Percentiles rank a stretch among this genome's conserved stretches.
These are phyloP conservation scores for Chaetoceros tenuissimus DNA, from an alignment of 108 stramenopile genomes.

Conservation along the genomic window DNA sequence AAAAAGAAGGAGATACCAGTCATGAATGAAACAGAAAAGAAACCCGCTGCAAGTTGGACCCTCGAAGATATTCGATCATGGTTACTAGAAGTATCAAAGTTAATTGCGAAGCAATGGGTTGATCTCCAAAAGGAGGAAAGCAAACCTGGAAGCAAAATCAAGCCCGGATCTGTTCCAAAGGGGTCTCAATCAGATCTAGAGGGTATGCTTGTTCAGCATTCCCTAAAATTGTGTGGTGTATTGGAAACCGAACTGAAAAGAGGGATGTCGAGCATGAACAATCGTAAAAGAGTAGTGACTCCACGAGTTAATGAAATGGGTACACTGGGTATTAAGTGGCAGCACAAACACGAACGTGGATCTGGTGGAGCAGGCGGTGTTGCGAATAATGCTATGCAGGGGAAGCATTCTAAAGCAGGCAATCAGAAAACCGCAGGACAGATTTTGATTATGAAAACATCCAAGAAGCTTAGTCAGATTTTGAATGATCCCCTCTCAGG, in stretches of 20 bases:
- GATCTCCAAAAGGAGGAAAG: slow-evolving; percentile 40
- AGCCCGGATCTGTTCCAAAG: slow-evolving; percentile 13
- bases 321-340: slow-evolving; percentile 80
- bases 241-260: slow-evolving; percentile 56
- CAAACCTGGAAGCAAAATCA: slow-evolving; percentile 26
- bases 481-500: slow-evolving; percentile 53
- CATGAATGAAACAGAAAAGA: slow-evolving; percentile 26
- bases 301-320: slow-evolving; percentile 76
- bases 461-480: slow-evolving; percentile 64
- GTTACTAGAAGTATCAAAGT: slow-evolving; percentile 67
- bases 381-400: slow-evolving; percentile 27
- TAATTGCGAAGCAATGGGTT: slow-evolving; percentile 68
- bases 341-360: slow-evolving; percentile 78
- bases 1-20: slow-evolving; percentile 15
- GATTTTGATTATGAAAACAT: slow-evolving; percentile 62
- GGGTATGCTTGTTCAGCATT: slow-evolving; percentile 65
- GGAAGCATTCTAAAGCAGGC: slow-evolving; percentile 2
- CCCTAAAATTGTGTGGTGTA: slow-evolving; percentile 60
- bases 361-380: slow-evolving; percentile 83
- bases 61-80: slow-evolving; percentile 75
- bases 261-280: slow-evolving; percentile 5
- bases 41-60: slow-evolving; percentile 66
- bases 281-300: slow-evolving; percentile 37
- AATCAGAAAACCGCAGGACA: slow-evolving; percentile 69
- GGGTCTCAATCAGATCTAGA: slow-evolving; percentile 72